Evolutionary conservation across 495 filamentous ascomycete genomes (phyloP).

Genomic region (Tuber umbilicatum): DNA sequence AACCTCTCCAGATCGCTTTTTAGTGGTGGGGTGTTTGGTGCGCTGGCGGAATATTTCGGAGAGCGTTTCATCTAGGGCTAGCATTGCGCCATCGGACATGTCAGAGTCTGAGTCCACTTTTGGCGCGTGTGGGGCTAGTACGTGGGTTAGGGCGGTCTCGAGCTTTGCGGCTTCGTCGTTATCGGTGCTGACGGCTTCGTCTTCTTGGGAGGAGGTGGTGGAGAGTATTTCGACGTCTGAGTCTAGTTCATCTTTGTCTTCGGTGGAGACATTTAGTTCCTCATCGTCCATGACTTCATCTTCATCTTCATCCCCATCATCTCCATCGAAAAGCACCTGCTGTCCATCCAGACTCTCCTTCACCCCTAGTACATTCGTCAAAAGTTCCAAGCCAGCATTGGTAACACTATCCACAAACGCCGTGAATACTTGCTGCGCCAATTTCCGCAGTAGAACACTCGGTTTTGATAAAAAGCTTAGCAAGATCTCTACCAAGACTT

Average conservation of each 20-base stretch:
- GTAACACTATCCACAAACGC: constrained; percentile 67
- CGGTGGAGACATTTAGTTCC: constrained; percentile 17
- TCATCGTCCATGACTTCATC: constrained; percentile 47
- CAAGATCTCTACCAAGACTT: constrained; percentile 77
- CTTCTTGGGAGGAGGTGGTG: constrained; percentile 7
- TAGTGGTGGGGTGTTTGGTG: constrained; percentile 46
- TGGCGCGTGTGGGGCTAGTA: constrained; percentile 55
- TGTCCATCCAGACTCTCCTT: constrained; percentile 78
- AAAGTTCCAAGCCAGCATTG: constrained; percentile 62
- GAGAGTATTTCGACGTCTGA: constrained; percentile 46
- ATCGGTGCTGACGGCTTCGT: constrained; percentile 26
- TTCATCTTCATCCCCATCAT: constrained; percentile 56
- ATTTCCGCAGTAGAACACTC: constrained; percentile 74
- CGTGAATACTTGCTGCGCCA: constrained; percentile 79
- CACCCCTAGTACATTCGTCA: constrained; percentile 65
- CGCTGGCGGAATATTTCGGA: constrained; percentile 75
- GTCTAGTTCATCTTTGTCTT: constrained; percentile 40
- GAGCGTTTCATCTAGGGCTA: constrained; percentile 73
- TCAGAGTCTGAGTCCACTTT: constrained; percentile 59
- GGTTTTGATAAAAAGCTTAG: constrained; percentile 80
- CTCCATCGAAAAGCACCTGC: constrained; percentile 73
- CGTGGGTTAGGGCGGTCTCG: constrained; percentile 69
- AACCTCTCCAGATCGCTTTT: constrained; percentile 72
- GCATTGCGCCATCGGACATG: constrained; percentile 95
- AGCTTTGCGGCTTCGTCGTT: constrained; percentile 46